Evolutionary conservation across 768 basidiomycete genomes (phyloP), one percentile per base, ranked within the genome.

Genomic region (Lenzites betulinus): DNA sequence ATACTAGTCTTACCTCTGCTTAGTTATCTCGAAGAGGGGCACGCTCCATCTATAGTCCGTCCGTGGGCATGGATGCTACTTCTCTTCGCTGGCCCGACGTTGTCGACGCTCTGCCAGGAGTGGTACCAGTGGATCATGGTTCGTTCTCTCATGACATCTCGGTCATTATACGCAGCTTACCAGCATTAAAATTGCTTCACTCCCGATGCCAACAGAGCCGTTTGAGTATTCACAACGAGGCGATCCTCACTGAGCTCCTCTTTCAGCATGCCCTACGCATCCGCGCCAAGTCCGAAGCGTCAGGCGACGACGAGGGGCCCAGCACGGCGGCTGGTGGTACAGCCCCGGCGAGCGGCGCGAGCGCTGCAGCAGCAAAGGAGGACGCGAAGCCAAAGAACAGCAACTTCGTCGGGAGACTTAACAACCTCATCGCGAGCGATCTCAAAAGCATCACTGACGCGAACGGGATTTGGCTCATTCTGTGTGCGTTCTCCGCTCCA

Each of bases 361-460:
- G 9, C 15, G 11, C 60, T 16, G 51, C 22, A 47, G 51, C 22
- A 30, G 43, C 51, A 6, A 49, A 62, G 38, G 74, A 44, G 20
- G 4, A 23, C 73, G 11, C 38, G 30, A 33, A 39, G 44, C 69
- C 73, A 13, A 74, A 71, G 11, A 86, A 87, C 67, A 15, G 23
- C 33, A 33, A 38, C 46, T 72, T 90, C 20, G 82, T 85, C 36
- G 90, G 92, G 13, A 89, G 84, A 68, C 86, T 93, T 69, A 92
- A 88, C 70, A 92, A 90, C 56, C 73, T 92, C 7, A 82, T 90
- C 35, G 85, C 89, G 11, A 84, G 85, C 5, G 89, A 91, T 71
- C 65, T 83, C 18, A 70, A 71, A n/a, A 73, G 42, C n/a, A 39
- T 60, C 44, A 42, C 60, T 16, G 67, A 66, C 2, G 70, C 61